phyloP scores from a whole-genome alignment of 345 rosid genomes.

The Schrenkiella parvula region DNA sequence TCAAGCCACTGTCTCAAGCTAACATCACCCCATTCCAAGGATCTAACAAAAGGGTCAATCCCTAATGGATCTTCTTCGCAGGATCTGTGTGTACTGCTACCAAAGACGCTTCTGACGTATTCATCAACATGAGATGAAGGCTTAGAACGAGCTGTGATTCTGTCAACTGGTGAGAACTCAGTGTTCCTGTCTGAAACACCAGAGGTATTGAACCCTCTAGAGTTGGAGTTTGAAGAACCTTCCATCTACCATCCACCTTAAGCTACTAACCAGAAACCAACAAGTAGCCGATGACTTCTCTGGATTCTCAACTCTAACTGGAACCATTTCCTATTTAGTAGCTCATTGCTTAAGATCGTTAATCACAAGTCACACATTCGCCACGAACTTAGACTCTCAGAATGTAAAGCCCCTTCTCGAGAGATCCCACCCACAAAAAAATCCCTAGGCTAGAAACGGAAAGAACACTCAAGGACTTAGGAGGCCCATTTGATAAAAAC shows the following conservation, averaged over 20 bases:
- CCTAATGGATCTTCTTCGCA: slow-evolving; percentile 47
- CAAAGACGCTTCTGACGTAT: slow-evolving; percentile 48
- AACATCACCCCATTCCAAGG: slow-evolving; percentile 77
- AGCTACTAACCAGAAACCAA: slow-evolving; percentile 38
- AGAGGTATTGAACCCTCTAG: slow-evolving; percentile 54
- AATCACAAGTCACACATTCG: slow-evolving; percentile 11
- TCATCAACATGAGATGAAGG: slow-evolving; percentile 51
- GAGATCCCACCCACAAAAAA: slow-evolving; percentile 19
- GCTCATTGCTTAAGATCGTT: slow-evolving; percentile 32
- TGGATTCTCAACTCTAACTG: slow-evolving; percentile 40
- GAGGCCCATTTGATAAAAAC: slow-evolving; percentile 9
- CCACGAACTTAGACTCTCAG: slow-evolving; percentile 8
- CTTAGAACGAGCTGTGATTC: slow-evolving; percentile 30
- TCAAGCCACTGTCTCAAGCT: slow-evolving; percentile 98
- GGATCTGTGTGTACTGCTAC: slow-evolving; percentile 32
- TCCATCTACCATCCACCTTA: slow-evolving; percentile 68
- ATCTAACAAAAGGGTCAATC: slow-evolving; percentile 47
- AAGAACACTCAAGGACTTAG: slow-evolving; percentile 15
- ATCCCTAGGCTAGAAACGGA: slow-evolving; percentile 2
- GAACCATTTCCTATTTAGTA: slow-evolving; percentile 44
- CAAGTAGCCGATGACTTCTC: slow-evolving; percentile 37
- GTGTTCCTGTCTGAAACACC: slow-evolving; percentile 54
- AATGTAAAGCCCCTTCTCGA: slow-evolving; percentile 5
- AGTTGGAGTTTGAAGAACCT: slow-evolving; percentile 74
- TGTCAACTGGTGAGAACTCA: slow-evolving; percentile 32